Evolutionary conservation across 176 grass and related monocot genomes (phyloP), one percentile per base, ranked within the genome.

Genomic region (Tuctoria greenei): DNA sequence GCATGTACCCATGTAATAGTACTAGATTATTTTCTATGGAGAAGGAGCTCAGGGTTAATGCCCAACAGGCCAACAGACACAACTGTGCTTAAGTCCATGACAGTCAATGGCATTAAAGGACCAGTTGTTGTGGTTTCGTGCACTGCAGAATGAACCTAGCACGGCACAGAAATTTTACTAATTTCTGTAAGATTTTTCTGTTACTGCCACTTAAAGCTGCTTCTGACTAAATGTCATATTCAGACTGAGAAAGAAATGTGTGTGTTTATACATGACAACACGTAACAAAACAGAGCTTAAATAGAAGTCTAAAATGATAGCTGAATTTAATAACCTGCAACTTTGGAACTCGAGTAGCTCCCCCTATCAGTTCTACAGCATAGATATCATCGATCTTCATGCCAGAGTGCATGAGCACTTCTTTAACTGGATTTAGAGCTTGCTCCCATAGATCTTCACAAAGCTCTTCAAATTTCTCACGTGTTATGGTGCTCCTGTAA

Each of bases 391-490:
- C 87, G 24, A 95, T 86, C 65, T 92, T 95, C 85, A 99, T 86
- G 54, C 80, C 87, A 47, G 96, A 90, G 79, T 88, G 83, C 7
- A 35, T 55, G 6, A 99, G 83, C 50, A 92, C 89, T 83, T 99
- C 92, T 88, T 92, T 90, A 62, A 99, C 66, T 80, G 96, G 96
- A 81, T 83, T 67, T 74, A 99, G 77, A 79, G 96, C 89, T 73
- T 86, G 82, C 41, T 99, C 96, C 96, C 96, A 99, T 58, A 99
- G 80, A 80, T 99, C 96, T 55, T 81, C 82, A 90, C 96, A 99
- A 77, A 99, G 92, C 69, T 99, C 89, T 81, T 99, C 96, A 85
- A 92, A 99, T 83, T 99, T 99, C 57, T 99, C 91, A 51, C 96
- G 91, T 54, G 92, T 95, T 78, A 99, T 92, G 67, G 96, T 92